Evolutionary conservation across 2,329 filamentous ascomycete genomes (phyloP).

Genomic region (Ophiostoma angusticollis): DNA sequence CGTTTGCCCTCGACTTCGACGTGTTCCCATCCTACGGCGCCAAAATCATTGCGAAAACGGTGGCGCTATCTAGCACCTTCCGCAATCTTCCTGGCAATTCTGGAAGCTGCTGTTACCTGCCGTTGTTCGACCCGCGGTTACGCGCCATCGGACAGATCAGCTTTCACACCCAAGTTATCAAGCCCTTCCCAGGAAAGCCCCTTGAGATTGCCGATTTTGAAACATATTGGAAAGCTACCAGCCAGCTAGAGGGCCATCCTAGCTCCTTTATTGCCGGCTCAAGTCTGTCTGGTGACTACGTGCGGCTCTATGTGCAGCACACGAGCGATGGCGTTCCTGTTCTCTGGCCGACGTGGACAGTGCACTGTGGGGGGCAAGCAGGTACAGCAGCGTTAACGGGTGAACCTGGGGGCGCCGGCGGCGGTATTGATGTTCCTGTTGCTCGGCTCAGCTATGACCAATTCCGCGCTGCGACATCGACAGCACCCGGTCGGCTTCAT

Average conservation of each 20-base stretch:
- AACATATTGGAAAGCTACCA: constrained; percentile 98
- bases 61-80: constrained; percentile 81
- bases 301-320: constrained; percentile 81
- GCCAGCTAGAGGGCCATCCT: constrained; percentile 74
- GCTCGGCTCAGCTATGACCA: constrained; percentile 64
- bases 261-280: constrained; percentile 87
- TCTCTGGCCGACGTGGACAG: constrained; percentile 74
- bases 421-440: constrained; percentile 60
- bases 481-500: constrained; percentile 29
- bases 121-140: constrained; percentile 82
- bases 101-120: constrained; percentile 66
- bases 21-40: constrained; percentile 96
- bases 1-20: constrained; percentile 92
- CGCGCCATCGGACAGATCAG: constrained; percentile 86
- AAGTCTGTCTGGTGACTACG: constrained; percentile 89
- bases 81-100: constrained; percentile 61
- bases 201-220: constrained; percentile 97
- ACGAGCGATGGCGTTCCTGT: constrained; percentile 81
- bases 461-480: constrained; percentile 43
- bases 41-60: constrained; percentile 92
- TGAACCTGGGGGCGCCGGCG: not conserved
- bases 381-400: no score
- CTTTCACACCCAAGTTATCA: constrained; percentile 93
- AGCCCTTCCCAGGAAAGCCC: constrained; percentile 83
- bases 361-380: constrained; percentile 51